Evolutionary conservation across 1,139 yeast genomes (phyloP).

Genomic region (Martiniozyma asiatica): DNA sequence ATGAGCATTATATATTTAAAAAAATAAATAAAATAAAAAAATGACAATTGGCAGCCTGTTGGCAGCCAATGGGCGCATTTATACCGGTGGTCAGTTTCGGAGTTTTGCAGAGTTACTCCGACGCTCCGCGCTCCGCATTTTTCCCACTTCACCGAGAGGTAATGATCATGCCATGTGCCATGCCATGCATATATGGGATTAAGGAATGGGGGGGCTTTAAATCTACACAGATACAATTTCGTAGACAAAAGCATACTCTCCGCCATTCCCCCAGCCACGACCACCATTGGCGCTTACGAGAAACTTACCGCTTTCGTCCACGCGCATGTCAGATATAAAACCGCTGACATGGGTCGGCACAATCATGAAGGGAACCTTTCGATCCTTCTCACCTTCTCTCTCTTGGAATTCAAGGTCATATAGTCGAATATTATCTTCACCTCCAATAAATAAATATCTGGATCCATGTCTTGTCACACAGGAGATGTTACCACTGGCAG

Average conservation of each 20-base stretch:
- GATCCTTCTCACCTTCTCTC: conserved; percentile 25
- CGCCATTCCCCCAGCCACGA: conserved; percentile 88
- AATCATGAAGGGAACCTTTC: conserved; percentile 40
- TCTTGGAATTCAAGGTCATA: conserved; percentile 58
- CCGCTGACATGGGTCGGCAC: conserved; percentile 58
- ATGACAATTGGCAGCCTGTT: too few relatives aligned
- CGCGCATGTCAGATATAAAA: conserved; percentile 41
- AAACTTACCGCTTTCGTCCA: conserved; percentile 81
- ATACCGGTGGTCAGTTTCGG: too few relatives aligned
- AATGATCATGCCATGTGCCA: too few relatives aligned
- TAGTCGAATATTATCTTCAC: conserved; percentile 78
- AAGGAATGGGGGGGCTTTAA: too few relatives aligned
- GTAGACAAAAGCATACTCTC: conserved; percentile 72
- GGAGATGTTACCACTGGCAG: conserved; percentile 86
- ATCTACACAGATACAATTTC: conserved; percentile 39
- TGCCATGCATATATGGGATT: too few relatives aligned
- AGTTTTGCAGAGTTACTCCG: too few relatives aligned
- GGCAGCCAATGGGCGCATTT: too few relatives aligned
- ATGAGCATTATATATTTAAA: too few relatives aligned
- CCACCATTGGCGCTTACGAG: conserved; percentile 89
- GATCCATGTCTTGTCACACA: conserved; percentile 29
- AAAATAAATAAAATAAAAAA: too few relatives aligned
- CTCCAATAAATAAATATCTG: conserved; percentile 2
- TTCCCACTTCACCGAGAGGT: too few relatives aligned
- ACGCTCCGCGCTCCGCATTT: too few relatives aligned